Evolutionary conservation across 805 yeast genomes (phyloP).

Genomic region (Sporopachydermia quercuum): DNA sequence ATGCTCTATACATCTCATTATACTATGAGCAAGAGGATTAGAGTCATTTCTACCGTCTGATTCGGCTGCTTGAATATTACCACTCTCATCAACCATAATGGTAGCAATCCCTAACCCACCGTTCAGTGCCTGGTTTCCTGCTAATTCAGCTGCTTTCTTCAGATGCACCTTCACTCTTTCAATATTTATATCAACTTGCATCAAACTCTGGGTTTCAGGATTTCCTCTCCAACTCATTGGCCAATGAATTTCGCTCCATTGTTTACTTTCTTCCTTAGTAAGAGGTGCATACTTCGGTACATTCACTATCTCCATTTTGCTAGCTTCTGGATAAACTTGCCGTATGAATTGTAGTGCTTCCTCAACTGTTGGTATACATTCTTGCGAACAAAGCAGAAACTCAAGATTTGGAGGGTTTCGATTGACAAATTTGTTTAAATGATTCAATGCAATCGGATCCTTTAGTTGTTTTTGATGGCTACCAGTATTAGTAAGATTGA

Average conservation of each 20-base stretch:
- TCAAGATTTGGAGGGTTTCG: constrained; percentile 14
- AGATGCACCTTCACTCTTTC: constrained; percentile 23
- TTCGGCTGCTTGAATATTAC: constrained; percentile 24
- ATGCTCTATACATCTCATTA: constrained; percentile 52
- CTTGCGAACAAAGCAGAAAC: constrained; percentile 33
- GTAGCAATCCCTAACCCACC: constrained; percentile 27
- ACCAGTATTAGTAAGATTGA: constrained; percentile 2
- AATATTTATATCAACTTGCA: constrained; percentile 37
- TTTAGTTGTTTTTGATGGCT: constrained; percentile 2
- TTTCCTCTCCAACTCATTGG: constrained; percentile 92
- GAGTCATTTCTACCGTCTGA: constrained; percentile 24
- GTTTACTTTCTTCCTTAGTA: constrained; percentile 45
- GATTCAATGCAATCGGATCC: constrained; percentile 13
- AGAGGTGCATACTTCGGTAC: constrained; percentile 56
- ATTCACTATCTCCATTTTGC: constrained; percentile 11
- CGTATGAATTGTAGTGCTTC: constrained; percentile 15
- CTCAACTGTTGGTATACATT: constrained; percentile 15
- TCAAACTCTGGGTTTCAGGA: constrained; percentile 57
- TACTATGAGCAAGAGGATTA: constrained; percentile 56
- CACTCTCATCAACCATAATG: constrained; percentile 46
- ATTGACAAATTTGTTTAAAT: constrained; percentile 43
- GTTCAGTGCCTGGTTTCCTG: constrained; percentile 10
- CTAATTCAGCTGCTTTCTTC: constrained; percentile 13
- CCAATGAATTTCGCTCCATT: constrained; percentile 67
- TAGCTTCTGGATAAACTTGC: constrained; percentile 4